These are phyloP conservation scores for Claviceps monticola DNA, from an alignment of 2,329 filamentous ascomycete species.

Conservation along the genomic window DNA sequence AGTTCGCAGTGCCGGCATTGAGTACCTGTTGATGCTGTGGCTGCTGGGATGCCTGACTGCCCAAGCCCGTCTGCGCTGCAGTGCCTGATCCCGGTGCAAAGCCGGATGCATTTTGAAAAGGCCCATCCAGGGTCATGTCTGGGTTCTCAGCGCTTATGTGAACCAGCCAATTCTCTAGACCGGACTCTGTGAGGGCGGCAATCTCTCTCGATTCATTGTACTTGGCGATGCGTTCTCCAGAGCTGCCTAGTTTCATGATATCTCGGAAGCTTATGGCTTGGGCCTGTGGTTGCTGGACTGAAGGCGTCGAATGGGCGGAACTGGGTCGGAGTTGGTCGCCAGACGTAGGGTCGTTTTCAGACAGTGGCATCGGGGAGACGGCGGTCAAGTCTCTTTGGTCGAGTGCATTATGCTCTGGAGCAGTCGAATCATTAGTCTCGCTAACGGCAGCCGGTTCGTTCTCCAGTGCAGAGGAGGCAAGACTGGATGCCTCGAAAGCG, in stretches of 20 bases:
- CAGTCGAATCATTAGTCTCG: slow-evolving; percentile 21
- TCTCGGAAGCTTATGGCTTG: slow-evolving; percentile 53
- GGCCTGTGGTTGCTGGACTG: slow-evolving; percentile 8
- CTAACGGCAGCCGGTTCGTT: slow-evolving; percentile 11
- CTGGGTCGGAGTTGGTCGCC: not conserved
- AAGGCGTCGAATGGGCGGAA: slow-evolving; percentile 3
- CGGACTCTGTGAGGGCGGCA: slow-evolving; percentile 60
- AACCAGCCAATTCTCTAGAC: slow-evolving; percentile 47
- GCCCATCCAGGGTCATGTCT: slow-evolving; percentile 17
- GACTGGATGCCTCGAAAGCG: slow-evolving; percentile 28
- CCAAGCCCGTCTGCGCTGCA: slow-evolving; percentile 12
- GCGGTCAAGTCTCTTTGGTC: slow-evolving; percentile 20
- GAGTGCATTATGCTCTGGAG: slow-evolving; percentile 31
- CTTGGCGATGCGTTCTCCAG: slow-evolving; percentile 55
- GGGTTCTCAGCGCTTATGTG: slow-evolving; percentile 30
- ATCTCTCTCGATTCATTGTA: slow-evolving; percentile 60
- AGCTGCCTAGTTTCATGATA: slow-evolving; percentile 55
- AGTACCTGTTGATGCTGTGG: slow-evolving; percentile 44
- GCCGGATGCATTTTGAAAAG: slow-evolving; percentile 13
- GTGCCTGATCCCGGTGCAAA: slow-evolving; percentile 9
- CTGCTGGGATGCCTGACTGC: slow-evolving; percentile 21
- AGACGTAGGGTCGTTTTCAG: slow-evolving; percentile 25
- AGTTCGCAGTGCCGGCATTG: slow-evolving; percentile 26
- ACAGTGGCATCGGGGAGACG: slow-evolving; percentile 22
- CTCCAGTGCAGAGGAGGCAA: slow-evolving; percentile 25